These are phyloP conservation scores for Fusarium sp. DNA, from an alignment of 2,329 filamentous ascomycete species.

Conservation along the genomic window DNA sequence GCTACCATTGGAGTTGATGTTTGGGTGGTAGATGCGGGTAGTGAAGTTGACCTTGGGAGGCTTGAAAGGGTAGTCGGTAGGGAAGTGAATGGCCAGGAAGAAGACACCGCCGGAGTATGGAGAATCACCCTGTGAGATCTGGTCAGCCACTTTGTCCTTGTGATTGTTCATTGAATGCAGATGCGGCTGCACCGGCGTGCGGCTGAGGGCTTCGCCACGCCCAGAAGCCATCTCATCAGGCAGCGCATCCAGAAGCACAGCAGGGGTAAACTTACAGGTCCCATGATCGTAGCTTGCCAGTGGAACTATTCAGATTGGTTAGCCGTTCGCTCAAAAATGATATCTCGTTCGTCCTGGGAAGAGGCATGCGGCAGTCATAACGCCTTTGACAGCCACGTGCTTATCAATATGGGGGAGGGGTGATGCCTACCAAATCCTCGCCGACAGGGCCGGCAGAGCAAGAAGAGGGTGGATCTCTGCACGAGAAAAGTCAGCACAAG, in stretches of 20 bases:
- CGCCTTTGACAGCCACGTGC: conserved; percentile 24
- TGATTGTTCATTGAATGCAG: conserved; percentile 10
- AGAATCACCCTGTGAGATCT: conserved; percentile 78
- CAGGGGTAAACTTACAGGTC: conserved; percentile 75
- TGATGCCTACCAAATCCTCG: conserved; percentile 89
- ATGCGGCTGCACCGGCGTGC: conserved; percentile 14
- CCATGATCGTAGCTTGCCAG: conserved; percentile 99
- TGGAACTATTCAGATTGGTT: conserved; percentile 76
- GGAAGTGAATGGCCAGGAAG: conserved; percentile 99
- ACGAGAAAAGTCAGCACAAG: conserved; percentile 37
- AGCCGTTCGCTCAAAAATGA: conserved; percentile 26
- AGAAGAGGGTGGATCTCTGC: conserved; percentile 95
- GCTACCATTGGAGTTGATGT: conserved; percentile 99
- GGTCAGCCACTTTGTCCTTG: conserved; percentile 43
- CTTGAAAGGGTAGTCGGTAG: conserved; percentile 99
- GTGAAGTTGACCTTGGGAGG: conserved; percentile 99
- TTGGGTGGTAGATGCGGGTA: conserved; percentile 99
- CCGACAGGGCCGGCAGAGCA: conserved; percentile 97
- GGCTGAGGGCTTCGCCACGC: conserved; percentile 31
- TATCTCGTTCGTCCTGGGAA: background rate
- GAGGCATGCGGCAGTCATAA: conserved; percentile 23
- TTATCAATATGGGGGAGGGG: conserved; percentile 41
- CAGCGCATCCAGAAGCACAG: background rate
- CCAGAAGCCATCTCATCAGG: conserved; percentile 8
- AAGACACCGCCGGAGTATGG: conserved; percentile 98